Evolutionary conservation across 2,329 filamentous ascomycete species (phyloP), one percentile per base, ranked within the genome.

Genomic region (Tricladium varicosporioides): DNA sequence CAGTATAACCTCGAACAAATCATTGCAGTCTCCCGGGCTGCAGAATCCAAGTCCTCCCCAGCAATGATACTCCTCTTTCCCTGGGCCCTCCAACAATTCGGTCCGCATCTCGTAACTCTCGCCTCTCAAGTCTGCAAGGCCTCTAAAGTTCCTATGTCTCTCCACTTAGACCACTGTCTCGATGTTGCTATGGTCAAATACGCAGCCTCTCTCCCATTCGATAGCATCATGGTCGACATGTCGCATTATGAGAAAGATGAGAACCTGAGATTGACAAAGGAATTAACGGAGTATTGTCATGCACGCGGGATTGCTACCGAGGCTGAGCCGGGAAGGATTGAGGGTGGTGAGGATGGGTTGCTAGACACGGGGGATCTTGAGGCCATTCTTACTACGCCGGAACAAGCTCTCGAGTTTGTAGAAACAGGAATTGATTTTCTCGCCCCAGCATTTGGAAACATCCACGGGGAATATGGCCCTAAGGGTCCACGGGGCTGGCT

Each of bases 181-280:
- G 78, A 79, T 8, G 79, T 80, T 11, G 78, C 78, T 54, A 77
- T 83, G 31, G 83, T 88, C 58, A 77, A 77, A 13, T 74, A 73
- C 1, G 84, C 84, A 0, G 83, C 82, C 0, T 75, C 80, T 1
- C 72, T 83, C 18, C 78, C 78, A 0, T 89, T 90, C 61, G 87
- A 90, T 69, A 81, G 77, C 49, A 89, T 91, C 69, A 90, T 91
- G 87, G 82, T 91, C 0, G 88, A 91, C 71, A 91, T 91, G 86
- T 84, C 79, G 54, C 87, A 90, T 69, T 84, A 87, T 66, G 85
- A 88, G 62, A 85, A 84, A 65, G 85, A 80, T 50, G 86, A 89
- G 73, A 91, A 91, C 67, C 74, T 91, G 44, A 82, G 87, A 61
- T 71, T 89, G 54, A 84, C 85, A 8, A 73, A 71, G 14, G 85